Base-by-base conservation (phyloP, 257 asterid species). In the Echites panduratus region DNA sequence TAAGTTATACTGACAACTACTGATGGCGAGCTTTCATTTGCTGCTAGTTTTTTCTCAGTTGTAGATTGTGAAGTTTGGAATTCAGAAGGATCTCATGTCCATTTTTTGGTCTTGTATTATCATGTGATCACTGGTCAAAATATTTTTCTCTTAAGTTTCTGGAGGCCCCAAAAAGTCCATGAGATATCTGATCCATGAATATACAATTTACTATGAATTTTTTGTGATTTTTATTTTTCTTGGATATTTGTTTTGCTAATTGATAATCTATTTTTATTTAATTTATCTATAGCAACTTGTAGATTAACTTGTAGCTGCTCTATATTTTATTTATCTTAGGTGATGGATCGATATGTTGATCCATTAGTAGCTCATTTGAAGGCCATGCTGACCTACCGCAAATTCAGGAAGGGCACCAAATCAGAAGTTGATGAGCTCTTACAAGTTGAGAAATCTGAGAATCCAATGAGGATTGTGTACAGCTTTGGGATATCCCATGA, bases 321-420 rank as follows among this genome's bases (percentile, higher is more conserved):
- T 63, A 49, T 79, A 26, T 61, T 75, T 9, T 63, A 72, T 29
- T 61, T 75, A 19, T 70, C 70, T 73, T 80, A 95, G 99, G 96
- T 95, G 56, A 92, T 89, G 96, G 99, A 95, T 85, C 97, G 98
- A 14, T 92, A 95, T 75, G 98, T 95, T 83, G 99, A 92, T 86
- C 99, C 99, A 22, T 82, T 95, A 79, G 96, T 92, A 56, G 82
- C 92, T 80, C 95, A 90, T 82, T 78, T 95, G 89, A 95, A 89
- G 85, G 75, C 83, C 44, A 95, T 95, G 99, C 88, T 95, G 70
- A 86, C 78, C 70, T 92, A 95, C 82, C 98, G 99, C 45, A 95
- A 95, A 90, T 95, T 95, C 68, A 87, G 80, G 84, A 86, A 72
- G 81, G 99, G 99, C 61, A 79, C 77, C 35, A 95, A 92, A 83